A percentile compares a stretch with the other conserved stretches of the same genome.
Evolutionary conservation across 2,329 filamentous ascomycete genomes (phyloP).

Genomic region (Fusarium fujikuroi): DNA sequence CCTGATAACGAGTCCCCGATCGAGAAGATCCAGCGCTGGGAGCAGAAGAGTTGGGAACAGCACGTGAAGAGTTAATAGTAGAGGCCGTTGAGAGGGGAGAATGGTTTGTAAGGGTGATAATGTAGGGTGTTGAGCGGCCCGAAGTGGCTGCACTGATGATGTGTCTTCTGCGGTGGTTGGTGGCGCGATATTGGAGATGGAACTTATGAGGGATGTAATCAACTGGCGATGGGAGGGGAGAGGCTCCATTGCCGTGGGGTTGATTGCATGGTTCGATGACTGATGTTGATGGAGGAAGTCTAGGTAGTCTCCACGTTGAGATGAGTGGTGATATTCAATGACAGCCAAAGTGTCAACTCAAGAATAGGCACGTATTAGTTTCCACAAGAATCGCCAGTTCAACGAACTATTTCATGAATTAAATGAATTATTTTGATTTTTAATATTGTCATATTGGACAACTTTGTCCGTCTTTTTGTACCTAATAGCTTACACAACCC

Average conservation of each 20-base stretch:
- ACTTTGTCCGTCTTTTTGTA: conserved; percentile 14
- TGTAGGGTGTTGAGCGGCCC: conserved; percentile 27
- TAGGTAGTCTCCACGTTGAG: conserved; percentile 6
- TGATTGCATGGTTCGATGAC: conserved; percentile 10
- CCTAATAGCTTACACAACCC: conserved; percentile 24
- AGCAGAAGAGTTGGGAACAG: conserved; percentile 84
- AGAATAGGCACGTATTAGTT: neutral
- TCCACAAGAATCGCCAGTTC: neutral
- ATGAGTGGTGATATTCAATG: neutral
- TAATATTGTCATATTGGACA: neutral
- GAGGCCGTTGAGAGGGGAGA: conserved; percentile 54
- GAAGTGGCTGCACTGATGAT: conserved; percentile 15
- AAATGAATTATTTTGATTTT: conserved; percentile 17
- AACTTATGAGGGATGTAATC: conserved; percentile 60
- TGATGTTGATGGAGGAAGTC: neutral
- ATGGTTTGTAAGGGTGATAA: conserved; percentile 32
- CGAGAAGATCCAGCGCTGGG: conserved; percentile 87
- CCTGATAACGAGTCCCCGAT: conserved; percentile 76
- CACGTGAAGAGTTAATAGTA: conserved; percentile 84
- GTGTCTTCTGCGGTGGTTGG: neutral
- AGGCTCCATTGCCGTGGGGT: conserved; percentile 34
- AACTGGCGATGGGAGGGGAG: conserved; percentile 55
- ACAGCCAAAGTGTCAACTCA: neutral
- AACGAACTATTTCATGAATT: neutral
- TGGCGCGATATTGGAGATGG: conserved; percentile 47